These are phyloP conservation scores for Parasarocladium wereldwijsianum DNA, from an alignment of 2,329 filamentous ascomycete genomes.

Conservation along the genomic window DNA sequence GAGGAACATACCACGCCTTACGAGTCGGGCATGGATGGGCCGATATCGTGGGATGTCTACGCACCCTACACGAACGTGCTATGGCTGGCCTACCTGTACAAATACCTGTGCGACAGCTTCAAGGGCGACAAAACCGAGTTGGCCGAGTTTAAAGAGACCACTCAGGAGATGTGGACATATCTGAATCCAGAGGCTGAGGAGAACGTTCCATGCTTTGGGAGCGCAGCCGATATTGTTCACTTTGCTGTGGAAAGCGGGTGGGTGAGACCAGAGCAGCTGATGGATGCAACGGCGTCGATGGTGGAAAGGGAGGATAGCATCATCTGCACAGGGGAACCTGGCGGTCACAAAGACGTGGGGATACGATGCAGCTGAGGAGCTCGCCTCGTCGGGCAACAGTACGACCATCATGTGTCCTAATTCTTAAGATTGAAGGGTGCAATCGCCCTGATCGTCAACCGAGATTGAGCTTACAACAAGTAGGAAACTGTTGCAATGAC, in stretches of 20 bases:
- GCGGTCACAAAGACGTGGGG: constrained; percentile 9
- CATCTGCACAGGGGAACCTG: constrained; percentile 14
- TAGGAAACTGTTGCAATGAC: no score
- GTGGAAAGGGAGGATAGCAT: constrained; percentile 26
- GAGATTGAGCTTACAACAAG: no score
- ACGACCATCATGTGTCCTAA: no score
- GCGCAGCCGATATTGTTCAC: constrained; percentile 39
- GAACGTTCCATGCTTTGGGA: constrained; percentile 33
- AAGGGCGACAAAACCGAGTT: constrained; percentile 30
- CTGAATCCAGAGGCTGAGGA: constrained; percentile 35
- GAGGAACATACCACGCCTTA: constrained; percentile 31
- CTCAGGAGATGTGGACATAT: constrained; percentile 37
- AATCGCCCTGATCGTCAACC: no score
- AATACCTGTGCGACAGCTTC: constrained; percentile 34
- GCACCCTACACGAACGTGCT: constrained; percentile 50
- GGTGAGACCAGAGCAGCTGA: constrained; percentile 37
- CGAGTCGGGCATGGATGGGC: constrained; percentile 26
- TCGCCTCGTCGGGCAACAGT: constrained; percentile 9
- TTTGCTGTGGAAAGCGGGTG: constrained; percentile 44
- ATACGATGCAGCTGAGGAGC: constrained; percentile 11
- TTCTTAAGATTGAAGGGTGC: no score
- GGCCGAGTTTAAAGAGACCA: constrained; percentile 28
- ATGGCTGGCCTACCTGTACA: constrained; percentile 48
- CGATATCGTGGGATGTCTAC: constrained; percentile 38
- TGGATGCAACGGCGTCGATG: constrained; percentile 20